Percentiles rank a stretch among this genome's conserved stretches.
phyloP scores from a whole-genome alignment of 2,329 filamentous ascomycete species.

The Cordyceps javanica region DNA sequence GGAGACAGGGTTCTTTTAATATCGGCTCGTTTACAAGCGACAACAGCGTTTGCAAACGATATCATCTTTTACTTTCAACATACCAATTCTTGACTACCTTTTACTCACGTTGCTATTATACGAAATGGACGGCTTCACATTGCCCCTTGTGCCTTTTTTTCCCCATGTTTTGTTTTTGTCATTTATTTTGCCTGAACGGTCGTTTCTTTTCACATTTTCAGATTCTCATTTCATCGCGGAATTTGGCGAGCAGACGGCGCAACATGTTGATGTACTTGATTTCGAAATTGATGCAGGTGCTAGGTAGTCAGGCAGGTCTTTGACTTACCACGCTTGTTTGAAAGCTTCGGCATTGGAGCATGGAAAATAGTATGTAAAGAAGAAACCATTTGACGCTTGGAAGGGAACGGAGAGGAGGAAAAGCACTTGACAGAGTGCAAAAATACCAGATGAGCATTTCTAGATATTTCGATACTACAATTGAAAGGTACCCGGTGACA shows the following conservation, averaged over 20 bases:
- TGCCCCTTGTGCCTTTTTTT: constrained; percentile 5
- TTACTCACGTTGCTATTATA: background rate
- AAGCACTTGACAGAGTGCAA: constrained; percentile 11
- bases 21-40: background rate
- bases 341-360: constrained; percentile 12
- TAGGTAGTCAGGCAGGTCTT: constrained; percentile 27
- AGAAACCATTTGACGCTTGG: background rate
- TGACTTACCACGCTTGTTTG: constrained; percentile 21
- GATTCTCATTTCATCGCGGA: constrained; percentile 3
- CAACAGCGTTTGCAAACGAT: background rate
- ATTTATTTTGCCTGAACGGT: background rate
- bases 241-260: constrained; percentile 15
- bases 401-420: background rate
- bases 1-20: constrained; percentile 8
- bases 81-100: background rate
- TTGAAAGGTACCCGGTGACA: background rate
- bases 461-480: constrained; percentile 11
- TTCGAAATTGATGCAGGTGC: constrained; percentile 14
- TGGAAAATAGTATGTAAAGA: background rate
- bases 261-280: constrained; percentile 10
- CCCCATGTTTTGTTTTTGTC: constrained; percentile 10
- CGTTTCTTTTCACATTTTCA: constrained; percentile 8
- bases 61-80: constrained; percentile 7
- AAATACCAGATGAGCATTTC: constrained; percentile 8
- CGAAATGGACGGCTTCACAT: background rate